Base-by-base conservation (phyloP, 768 basidiomycete genomes). In the Leccinum longicurvipes region DNA sequence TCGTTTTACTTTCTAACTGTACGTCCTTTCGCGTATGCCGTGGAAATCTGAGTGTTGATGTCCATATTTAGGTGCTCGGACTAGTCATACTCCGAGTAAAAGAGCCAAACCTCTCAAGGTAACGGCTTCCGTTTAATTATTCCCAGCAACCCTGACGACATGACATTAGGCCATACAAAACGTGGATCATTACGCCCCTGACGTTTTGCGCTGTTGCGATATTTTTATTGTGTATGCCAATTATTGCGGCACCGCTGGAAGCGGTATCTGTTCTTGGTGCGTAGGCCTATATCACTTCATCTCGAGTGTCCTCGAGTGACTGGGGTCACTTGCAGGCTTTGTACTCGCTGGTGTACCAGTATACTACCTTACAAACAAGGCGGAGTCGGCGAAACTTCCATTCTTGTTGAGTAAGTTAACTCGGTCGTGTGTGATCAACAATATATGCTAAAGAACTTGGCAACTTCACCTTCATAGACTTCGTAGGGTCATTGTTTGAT, bases 211-310 rank as follows among this genome's bases (percentile, higher is more conserved):
- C 80, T 29, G 92, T 93, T 44, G 55, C 59, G 5, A 28, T 67
- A 54, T 55, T 59, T 73, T 77, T 98, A 51, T 76, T 99, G 10
- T 89, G 87, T 64, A 96, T 99, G 92, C 94, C 95, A 2, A 79
- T 96, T 50, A 87, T 95, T 54, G 96, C 96, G 3, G 94, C 95
- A 21, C 96, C 96, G 7, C 74, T 86, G 14, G 89, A 96, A 68
- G 93, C 95, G 0, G 69, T 91, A 6, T 86, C 93, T 8, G 95
- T 93, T 6, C 77, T 97, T 54, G 87, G 93, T 94, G 62, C 55
- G 82, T 74, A 41, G 14, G 15, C 2, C 14, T 14, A 11, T 12
- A 11, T 24, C 8, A 23, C 27, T 11, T 1, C 34, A 15, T 41
- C 27, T 49, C 14, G 32, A 17, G 46, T 47, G 9, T 17, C 21